Evolutionary conservation across 305 asterid genomes (phyloP).

Genomic region (Solanum hybrid): DNA sequence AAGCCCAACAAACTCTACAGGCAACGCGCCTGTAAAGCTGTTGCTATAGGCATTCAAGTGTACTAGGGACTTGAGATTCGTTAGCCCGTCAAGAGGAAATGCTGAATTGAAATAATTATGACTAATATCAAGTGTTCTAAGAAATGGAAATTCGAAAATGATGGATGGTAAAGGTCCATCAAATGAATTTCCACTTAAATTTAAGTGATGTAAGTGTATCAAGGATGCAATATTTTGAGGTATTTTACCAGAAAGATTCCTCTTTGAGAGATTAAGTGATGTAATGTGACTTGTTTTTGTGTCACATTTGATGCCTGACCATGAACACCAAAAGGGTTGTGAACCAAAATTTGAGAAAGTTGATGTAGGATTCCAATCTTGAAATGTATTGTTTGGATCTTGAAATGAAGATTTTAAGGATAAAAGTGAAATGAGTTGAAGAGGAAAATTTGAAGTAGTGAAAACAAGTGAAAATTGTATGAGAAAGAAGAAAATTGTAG

Average conservation of each 20-base stretch:
- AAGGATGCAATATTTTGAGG: slow-evolving; percentile 39
- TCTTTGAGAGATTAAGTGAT: slow-evolving; percentile 45
- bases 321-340: slow-evolving; percentile 56
- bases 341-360: slow-evolving; percentile 20
- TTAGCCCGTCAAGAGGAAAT: slow-evolving; percentile 41
- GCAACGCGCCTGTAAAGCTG: slow-evolving; percentile 55
- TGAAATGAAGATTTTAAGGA: slow-evolving; percentile 53
- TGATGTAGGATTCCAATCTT: slow-evolving; percentile 46
- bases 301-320: slow-evolving; percentile 73
- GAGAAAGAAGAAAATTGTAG: slow-evolving; percentile 9
- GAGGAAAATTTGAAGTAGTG: slow-evolving; percentile 3
- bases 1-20: slow-evolving; percentile 38
- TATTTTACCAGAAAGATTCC: slow-evolving; percentile 56
- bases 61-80: slow-evolving; percentile 37
- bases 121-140: slow-evolving; percentile 50
- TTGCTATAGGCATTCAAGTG: slow-evolving; percentile 61
- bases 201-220: slow-evolving; percentile 39
- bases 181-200: slow-evolving; percentile 59
- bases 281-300: slow-evolving; percentile 31
- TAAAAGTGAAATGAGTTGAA: slow-evolving; percentile 41
- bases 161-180: slow-evolving; percentile 44
- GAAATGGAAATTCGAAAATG: slow-evolving; percentile 46
- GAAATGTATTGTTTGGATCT: slow-evolving; percentile 53
- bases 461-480: background rate
- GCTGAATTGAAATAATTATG: slow-evolving; percentile 57